These are phyloP conservation scores for Cornus florida DNA, from an alignment of 148 eudicot genomes.

Conservation along the genomic window DNA sequence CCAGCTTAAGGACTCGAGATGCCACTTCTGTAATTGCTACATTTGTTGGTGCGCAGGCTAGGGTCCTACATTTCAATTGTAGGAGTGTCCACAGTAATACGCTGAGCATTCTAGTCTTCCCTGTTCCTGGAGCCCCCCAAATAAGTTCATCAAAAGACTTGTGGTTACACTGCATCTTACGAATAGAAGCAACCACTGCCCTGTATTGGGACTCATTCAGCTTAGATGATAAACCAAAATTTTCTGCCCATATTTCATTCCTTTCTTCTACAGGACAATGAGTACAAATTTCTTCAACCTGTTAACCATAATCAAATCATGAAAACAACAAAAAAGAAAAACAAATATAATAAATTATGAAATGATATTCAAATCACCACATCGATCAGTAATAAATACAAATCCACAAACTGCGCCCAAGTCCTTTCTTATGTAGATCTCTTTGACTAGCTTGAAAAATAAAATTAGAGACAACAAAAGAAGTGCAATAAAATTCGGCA, in stretches of 20 bases:
- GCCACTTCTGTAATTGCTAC: slow-evolving; percentile 49
- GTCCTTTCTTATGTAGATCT: too few relatives aligned
- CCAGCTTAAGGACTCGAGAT: slow-evolving; percentile 34
- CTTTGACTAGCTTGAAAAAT: too few relatives aligned
- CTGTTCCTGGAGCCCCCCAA: slow-evolving; percentile 69
- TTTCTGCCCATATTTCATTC: not conserved
- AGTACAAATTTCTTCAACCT: slow-evolving; percentile 40
- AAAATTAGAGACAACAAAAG: too few relatives aligned
- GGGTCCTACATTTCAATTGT: slow-evolving; percentile 29
- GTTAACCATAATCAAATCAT: slow-evolving; percentile 11
- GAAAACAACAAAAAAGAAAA: not conserved
- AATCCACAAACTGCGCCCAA: too few relatives aligned
- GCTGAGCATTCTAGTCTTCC: slow-evolving; percentile 45
- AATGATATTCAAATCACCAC: too few relatives aligned
- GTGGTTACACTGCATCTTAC: slow-evolving; percentile 24
- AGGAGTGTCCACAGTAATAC: slow-evolving; percentile 29
- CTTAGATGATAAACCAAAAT: not conserved
- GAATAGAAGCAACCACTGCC: slow-evolving; percentile 12
- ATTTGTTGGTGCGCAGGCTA: slow-evolving; percentile 54
- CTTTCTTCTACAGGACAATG: not conserved
- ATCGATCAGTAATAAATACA: too few relatives aligned
- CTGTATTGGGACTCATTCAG: slow-evolving; percentile 37
- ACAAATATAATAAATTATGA: too few relatives aligned
- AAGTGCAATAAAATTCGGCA: too few relatives aligned
- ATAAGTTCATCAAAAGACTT: slow-evolving; percentile 40